phyloP scores from a whole-genome alignment of 495 filamentous ascomycete genomes.

The Tricharina praecox region DNA sequence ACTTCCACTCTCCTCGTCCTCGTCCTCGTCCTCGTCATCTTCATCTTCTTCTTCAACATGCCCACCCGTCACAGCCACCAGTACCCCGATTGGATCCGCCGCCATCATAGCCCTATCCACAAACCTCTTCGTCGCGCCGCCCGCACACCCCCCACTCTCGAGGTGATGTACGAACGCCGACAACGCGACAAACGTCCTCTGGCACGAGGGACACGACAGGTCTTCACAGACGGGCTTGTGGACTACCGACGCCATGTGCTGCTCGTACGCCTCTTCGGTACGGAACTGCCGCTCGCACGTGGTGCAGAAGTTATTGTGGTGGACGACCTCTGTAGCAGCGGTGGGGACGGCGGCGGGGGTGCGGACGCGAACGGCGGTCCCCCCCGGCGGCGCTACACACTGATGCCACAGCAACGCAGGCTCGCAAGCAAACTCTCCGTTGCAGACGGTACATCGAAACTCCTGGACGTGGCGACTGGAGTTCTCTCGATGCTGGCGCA shows the following conservation, averaged over 20 bases:
- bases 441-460: too few species aligned
- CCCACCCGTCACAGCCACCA: not conserved
- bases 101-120: not conserved
- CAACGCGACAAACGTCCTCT: conserved; percentile 10
- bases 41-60: not conserved
- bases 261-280: not conserved
- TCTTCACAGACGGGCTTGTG: not conserved
- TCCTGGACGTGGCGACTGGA: not conserved
- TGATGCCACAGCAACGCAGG: too few species aligned
- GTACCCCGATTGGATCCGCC: not conserved
- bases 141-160: conserved; percentile 13
- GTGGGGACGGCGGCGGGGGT: too few species aligned
- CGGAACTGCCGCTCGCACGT: not conserved
- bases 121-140: conserved; percentile 1
- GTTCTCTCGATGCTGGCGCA: not conserved
- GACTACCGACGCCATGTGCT: not conserved
- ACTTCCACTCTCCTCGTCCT: too few species aligned
- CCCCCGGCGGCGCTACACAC: too few species aligned
- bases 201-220: not conserved
- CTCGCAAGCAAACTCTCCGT: too few species aligned
- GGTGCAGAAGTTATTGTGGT: not conserved
- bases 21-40: too few species aligned
- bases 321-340: too few species aligned
- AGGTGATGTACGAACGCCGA: conserved; percentile 15
- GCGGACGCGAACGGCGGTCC: too few species aligned